A percentile compares a stretch with the other conserved stretches of the same genome.
These are phyloP conservation scores for Papilionanthe hybrid DNA, from an alignment of 116 monocot species.

Conservation along the genomic window DNA sequence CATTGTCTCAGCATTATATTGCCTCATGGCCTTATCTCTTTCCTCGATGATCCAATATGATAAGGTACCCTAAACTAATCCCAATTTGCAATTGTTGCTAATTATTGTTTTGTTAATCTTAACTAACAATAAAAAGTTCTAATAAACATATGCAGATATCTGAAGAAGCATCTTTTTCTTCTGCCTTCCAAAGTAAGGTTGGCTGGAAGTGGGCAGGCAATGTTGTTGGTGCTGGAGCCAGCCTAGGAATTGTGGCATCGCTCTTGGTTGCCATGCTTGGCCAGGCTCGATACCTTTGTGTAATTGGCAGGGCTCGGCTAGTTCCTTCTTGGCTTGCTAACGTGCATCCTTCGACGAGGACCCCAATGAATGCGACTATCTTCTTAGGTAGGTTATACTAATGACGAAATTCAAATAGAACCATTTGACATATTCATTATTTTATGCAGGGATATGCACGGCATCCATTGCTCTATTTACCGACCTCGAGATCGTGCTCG, in stretches of 20 bases:
- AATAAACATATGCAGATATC: constrained; percentile 30
- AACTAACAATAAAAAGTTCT: neutral
- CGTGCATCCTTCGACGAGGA: constrained; percentile 69
- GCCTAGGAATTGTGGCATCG: constrained; percentile 64
- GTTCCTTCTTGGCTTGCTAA: constrained; percentile 59
- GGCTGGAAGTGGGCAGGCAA: constrained; percentile 65
- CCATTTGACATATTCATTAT: neutral
- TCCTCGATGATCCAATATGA: constrained; percentile 59
- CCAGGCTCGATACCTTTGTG: constrained; percentile 68
- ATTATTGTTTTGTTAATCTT: neutral
- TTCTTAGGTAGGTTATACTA: constrained; percentile 39
- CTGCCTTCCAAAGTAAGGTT: constrained; percentile 39
- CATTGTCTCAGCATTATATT: constrained; percentile 49
- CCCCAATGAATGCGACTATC: constrained; percentile 69
- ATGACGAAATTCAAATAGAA: neutral
- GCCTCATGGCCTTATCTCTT: constrained; percentile 62
- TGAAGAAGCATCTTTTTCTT: constrained; percentile 46
- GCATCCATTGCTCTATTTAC: constrained; percentile 66
- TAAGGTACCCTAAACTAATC: constrained; percentile 22
- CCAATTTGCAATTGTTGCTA: neutral
- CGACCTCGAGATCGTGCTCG: constrained; percentile 55
- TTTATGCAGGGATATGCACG: constrained; percentile 41
- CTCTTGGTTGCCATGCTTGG: constrained; percentile 76
- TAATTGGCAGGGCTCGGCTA: constrained; percentile 54
- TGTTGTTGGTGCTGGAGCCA: constrained; percentile 55